phyloP scores from a whole-genome alignment of 257 asterid species.

The Solanum clarkiae region DNA sequence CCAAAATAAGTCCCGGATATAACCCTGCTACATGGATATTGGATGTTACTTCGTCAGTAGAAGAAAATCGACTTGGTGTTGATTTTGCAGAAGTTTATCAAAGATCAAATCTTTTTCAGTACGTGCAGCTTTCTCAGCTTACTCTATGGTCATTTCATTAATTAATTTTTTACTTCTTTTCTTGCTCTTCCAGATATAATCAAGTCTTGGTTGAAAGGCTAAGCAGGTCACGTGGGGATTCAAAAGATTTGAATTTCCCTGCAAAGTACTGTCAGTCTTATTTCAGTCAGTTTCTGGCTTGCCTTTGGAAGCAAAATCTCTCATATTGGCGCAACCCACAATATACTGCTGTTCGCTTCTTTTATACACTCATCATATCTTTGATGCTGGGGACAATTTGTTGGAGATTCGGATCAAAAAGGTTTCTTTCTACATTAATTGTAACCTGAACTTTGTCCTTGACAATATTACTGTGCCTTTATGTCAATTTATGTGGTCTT shows the following conservation, averaged over 20 bases:
- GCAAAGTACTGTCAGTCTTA: conserved; percentile 53
- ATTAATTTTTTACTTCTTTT: background rate
- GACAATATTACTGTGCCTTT: background rate
- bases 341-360: conserved; percentile 90
- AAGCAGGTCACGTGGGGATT: conserved; percentile 52
- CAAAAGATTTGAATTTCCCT: conserved; percentile 70
- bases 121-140: conserved; percentile 4
- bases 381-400: conserved; percentile 89
- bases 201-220: conserved; percentile 67
- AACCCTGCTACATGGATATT: conserved; percentile 98
- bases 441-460: background rate
- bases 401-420: conserved; percentile 86
- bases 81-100: conserved; percentile 88
- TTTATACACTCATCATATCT: conserved; percentile 79
- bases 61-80: conserved; percentile 66
- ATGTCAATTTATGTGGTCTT: background rate
- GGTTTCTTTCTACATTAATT: conserved; percentile 25
- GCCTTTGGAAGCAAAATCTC: conserved; percentile 89
- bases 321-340: conserved; percentile 99
- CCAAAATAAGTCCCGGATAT: conserved; percentile 63
- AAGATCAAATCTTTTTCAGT: conserved; percentile 65
- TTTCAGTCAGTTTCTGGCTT: conserved; percentile 59
- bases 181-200: conserved; percentile 40
- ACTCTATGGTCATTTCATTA: background rate
- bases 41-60: conserved; percentile 71